These are phyloP conservation scores for Syzygium malaccense DNA, from an alignment of 441 rosid genomes.

Conservation along the genomic window DNA sequence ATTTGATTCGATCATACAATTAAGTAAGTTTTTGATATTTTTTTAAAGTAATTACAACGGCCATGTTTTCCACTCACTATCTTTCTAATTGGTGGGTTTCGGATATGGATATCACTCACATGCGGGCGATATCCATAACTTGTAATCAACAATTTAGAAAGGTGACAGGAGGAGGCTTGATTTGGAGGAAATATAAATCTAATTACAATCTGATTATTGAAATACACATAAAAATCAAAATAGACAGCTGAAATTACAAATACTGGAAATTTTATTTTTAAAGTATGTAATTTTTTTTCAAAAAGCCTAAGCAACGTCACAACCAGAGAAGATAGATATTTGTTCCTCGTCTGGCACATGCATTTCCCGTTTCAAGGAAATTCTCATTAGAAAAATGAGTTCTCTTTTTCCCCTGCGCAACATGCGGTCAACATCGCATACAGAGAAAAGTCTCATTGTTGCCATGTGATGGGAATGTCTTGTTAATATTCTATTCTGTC, in stretches of 20 bases:
- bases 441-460: not conserved
- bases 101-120: not conserved
- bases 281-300: not conserved
- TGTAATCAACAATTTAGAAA: not conserved
- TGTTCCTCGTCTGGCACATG: not conserved
- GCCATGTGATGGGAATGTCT: not conserved
- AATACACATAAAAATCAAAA: not conserved
- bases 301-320: not conserved
- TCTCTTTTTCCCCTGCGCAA: not conserved
- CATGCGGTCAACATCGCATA: not conserved
- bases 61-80: not conserved
- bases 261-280: not conserved
- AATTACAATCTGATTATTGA: not conserved
- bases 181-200: not conserved
- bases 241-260: not conserved
- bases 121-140: not conserved
- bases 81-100: not conserved
- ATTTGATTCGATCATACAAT: not conserved
- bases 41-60: no score
- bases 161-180: not conserved
- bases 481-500: no score
- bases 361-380: not conserved
- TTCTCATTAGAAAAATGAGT: not conserved
- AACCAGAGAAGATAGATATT: not conserved
- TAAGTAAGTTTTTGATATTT: not conserved